These are phyloP conservation scores for Solanum chiquidenum DNA, from an alignment of 257 asterid species.

Conservation along the genomic window DNA sequence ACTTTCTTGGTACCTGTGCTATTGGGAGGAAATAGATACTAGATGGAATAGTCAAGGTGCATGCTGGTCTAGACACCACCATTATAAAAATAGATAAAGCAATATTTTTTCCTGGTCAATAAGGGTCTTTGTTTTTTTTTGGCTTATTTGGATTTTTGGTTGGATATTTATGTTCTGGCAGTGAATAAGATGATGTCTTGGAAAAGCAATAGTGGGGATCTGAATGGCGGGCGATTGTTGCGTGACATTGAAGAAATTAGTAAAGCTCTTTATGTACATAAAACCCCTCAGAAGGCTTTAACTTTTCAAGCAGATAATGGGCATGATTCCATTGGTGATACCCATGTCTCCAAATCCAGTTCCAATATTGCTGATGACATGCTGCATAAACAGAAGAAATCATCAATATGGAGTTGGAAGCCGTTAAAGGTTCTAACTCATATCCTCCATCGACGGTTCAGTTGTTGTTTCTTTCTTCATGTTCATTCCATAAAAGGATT, in stretches of 20 bases:
- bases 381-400: slow-evolving; percentile 39
- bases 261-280: slow-evolving; percentile 61
- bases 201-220: slow-evolving; percentile 28
- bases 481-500: slow-evolving; percentile 67
- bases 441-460: slow-evolving; percentile 38
- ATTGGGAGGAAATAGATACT: neutral
- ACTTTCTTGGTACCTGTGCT: neutral
- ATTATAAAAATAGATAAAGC: neutral
- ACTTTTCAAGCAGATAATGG: slow-evolving; percentile 19
- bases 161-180: slow-evolving; percentile 2
- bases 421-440: slow-evolving; percentile 64
- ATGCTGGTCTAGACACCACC: neutral
- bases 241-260: slow-evolving; percentile 77
- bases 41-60: neutral
- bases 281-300: slow-evolving; percentile 27
- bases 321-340: slow-evolving; percentile 8
- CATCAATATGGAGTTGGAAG: slow-evolving; percentile 83
- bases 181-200: slow-evolving; percentile 17
- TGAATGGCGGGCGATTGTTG: slow-evolving; percentile 43
- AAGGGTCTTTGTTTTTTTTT: neutral
- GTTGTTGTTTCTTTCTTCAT: slow-evolving; percentile 71
- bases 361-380: slow-evolving; percentile 16
- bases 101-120: neutral
- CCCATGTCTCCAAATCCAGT: slow-evolving; percentile 15
- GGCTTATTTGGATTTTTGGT: neutral